Base-by-base conservation (phyloP, 768 basidiomycete genomes). In the Mycena pura region DNA sequence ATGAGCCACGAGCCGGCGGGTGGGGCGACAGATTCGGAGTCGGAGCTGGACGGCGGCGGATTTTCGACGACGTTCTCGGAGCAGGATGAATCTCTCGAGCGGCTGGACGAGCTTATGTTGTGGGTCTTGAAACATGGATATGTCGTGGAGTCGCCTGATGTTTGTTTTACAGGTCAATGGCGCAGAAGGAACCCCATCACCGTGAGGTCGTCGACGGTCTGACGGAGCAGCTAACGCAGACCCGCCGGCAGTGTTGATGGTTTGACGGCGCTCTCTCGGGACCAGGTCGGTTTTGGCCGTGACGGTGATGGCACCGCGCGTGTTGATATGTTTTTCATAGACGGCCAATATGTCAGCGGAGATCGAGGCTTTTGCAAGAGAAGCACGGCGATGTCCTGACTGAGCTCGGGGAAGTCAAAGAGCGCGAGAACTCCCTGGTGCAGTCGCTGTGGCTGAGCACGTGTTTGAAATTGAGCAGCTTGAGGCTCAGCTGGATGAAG, bases 21-120 rank as follows among this genome's bases (percentile, higher is more conserved):
- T 10, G 54, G n/a, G n/a, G n/a, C 71, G 41, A 71, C 74, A 5
- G 83, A 84, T 39, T 69, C 72, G 17, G 76, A 77, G 25, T 77
- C 79, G 2, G 75, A 77, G 29, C 41, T 68, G 38, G 73, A 72
- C 53, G 75, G 73, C 14, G 50, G 47, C n/a, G n/a, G n/a, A n/a
- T n/a, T n/a, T 17, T 72, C 76, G 19, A 74, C 77, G 5, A 70
- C 63, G n/a, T 72, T 73, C 52, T 80, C 84, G 7, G 87, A 89
- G 38, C 69, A 78, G 25, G 90, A 92, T 57, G 92, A 91, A 69
- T 87, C 89, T 9, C 77, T 94, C 51, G 89, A 88, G 61, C 82
- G 91, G 53, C 78, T 97, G 34, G 95, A 96, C 68, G 93, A 96
- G 68, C 84, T 98, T 15, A 96, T 98, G 94, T 79, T 90, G 92